Evolutionary conservation across 345 rosid species (phyloP), one percentile per base, ranked within the genome.

Genomic region (Chamaenerion angustifolium): DNA sequence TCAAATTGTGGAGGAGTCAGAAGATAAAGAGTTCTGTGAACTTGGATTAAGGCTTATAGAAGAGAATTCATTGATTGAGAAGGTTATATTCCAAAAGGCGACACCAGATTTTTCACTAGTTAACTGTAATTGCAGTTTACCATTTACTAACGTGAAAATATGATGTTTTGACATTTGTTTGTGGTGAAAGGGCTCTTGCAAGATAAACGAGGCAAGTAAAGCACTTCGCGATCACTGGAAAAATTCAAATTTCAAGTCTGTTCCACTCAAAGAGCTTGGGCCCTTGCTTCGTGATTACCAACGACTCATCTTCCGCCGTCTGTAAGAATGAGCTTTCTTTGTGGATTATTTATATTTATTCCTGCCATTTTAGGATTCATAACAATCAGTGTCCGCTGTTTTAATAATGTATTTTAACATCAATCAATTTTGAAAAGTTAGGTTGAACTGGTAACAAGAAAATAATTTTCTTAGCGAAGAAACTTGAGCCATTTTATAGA

Each of bases 211-310:
- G 78, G 81, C 72, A 59, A 62, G 69, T 59, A 71, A 68, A 78
- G 76, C 77, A 15, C 65, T 84, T 55, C 95, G 95, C 59, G 77
- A 80, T 45, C 88, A 80, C 55, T 92, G 98, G 98, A 76, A 65
- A 69, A 74, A 64, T 52, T 58, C 78, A 63, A 56, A 72, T 7
- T 79, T 87, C 3, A 60, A 49, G 55, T 73, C 80, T 56, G 60
- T 84, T 61, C 73, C 64, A 55, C 63, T 87, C 12, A 78, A 78
- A 70, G 95, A 92, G 72, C 78, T 92, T 47, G 78, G 80, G 49
- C 85, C 95, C 41, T 76, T 92, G 66, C 81, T 87, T 56, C 85
- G 81, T 58, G 98, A 92, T 67, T 87, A 92, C 64, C 96, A 84
- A 51, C 79, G 89, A 44, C 60, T 92, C 55, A 59, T 87, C 55